Base-by-base conservation (phyloP, 2,329 filamentous ascomycete species). In the Cladophialophora psammophila region DNA sequence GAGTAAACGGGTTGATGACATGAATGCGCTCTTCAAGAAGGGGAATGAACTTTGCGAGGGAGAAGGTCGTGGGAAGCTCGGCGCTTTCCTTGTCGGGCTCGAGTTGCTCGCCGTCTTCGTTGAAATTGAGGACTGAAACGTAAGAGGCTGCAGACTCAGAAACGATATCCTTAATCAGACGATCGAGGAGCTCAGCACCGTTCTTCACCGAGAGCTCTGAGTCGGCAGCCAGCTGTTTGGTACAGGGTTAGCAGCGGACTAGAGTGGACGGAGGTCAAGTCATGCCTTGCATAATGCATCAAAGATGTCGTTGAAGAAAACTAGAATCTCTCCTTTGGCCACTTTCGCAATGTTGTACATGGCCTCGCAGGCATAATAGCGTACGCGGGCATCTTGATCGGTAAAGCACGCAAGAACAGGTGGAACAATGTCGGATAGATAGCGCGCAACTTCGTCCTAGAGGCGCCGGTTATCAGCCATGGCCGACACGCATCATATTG, bases 321-420 rank as follows among this genome's bases (percentile, higher is more conserved):
- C 87, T 71, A 99, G 81, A 20, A 99, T 95, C 80, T 99, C 95
- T 42, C 96, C 95, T 80, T 99, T 99, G 68, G 94, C 95, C 56
- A 99, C 95, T 81, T 99, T 99, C 76, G 95, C 94, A 76, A 99
- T 99, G 80, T 99, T 99, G 82, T 99, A 99, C 95, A 99, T 99
- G 79, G 94, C 96, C 83, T 99, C 95, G 81, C 95, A 99, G 31
- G 95, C 95, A 81, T 99, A 99, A 79, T 99, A 99, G 71, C 95
- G 88, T 36, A 98, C 95, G 66, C 95, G 88, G 34, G 95, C 94
- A 90, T 99, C 95, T 82, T 98, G 95, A 74, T 99, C 96, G 65
- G 92, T 92, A 80, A 99, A 99, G 83, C 96, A 99, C 60, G 95
- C 95, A 54, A 99, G 86, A 5, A 99, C 95, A 2, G 96, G 96